phyloP scores from a whole-genome alignment of 73 alveolate species.

The Stentor roeselii region DNA sequence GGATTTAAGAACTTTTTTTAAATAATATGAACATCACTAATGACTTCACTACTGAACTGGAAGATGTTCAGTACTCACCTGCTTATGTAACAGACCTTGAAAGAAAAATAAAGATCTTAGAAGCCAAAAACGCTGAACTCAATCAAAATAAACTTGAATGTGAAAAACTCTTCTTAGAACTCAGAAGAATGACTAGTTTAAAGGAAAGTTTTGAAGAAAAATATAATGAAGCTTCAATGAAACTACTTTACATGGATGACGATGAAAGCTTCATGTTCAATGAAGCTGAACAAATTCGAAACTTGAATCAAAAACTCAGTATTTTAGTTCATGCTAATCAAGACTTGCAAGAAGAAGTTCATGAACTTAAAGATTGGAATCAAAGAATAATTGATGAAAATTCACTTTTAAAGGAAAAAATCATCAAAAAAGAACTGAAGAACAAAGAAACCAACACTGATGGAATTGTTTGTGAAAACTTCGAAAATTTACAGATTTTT shows the following conservation, averaged over 20 bases:
- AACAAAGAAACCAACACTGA: too few relatives aligned
- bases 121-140: not conserved
- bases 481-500: too few relatives aligned
- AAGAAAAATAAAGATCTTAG: not conserved
- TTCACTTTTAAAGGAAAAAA: too few relatives aligned
- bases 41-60: conserved; percentile 11
- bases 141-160: not conserved
- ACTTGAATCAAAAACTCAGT: not conserved
- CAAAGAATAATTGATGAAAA: not conserved
- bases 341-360: not conserved
- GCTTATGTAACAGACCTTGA: not conserved
- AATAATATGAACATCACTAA: not conserved
- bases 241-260: not conserved
- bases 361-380: not conserved
- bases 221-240: conserved; percentile 1
- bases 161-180: not conserved
- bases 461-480: too few relatives aligned
- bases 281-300: not conserved
- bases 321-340: conserved; percentile 12
- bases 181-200: not conserved
- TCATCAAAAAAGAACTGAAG: too few relatives aligned
- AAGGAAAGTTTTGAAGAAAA: conserved; percentile 7
- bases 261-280: not conserved
- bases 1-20: too few relatives aligned
- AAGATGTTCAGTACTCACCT: not conserved